Base-by-base conservation (phyloP, 148 eudicot species). In the Arctostaphylos glauca region DNA sequence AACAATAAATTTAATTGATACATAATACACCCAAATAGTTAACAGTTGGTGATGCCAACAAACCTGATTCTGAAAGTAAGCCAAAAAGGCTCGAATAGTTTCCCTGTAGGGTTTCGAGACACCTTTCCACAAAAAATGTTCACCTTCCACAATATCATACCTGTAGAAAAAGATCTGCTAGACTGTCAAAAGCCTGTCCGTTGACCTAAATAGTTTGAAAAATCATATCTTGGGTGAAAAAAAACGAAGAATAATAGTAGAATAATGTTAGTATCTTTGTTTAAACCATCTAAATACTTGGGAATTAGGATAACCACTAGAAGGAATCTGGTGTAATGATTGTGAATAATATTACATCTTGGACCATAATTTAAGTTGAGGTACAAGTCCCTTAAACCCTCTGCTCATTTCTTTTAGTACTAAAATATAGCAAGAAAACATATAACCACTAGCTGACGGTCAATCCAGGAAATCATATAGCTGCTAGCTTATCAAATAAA, bases 71-170 rank as follows among this genome's bases (percentile, higher is more conserved):
- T 94, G 99, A 88, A 96, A 96, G 86, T 90, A 96, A 78, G 86
- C 96, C 85, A 96, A 86, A 86, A 96, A 94, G 31, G 97, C 83
- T 54, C 98, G 87, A 85, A 96, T 96, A 10, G 97, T 93, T 89
- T 96, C 99, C 84, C 95, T 89, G 79, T 96, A 96, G 71, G 99
- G 95, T 79, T 90, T 94, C 50, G 99, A 96, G 84, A 96, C 98
- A 84, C 90, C 99, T 75, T 81, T 83, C 99, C 99, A 96, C 43
- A 96, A 83, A 77, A 91, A 86, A 85, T 96, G 93, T 67, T 92
- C 92, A 84, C 96, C 98, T 92, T 93, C 99, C 83, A 96, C 96
- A 56, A 96, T 93, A 50, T 87, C 85, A 76, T 94, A 96, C 99
- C 99, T 96, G 94, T 82, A 15, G 41, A 64, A 78, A 83, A 71